Evolutionary conservation across 495 filamentous ascomycete genomes (phyloP).

Genomic region (Symbiotaphrina buchneri): DNA sequence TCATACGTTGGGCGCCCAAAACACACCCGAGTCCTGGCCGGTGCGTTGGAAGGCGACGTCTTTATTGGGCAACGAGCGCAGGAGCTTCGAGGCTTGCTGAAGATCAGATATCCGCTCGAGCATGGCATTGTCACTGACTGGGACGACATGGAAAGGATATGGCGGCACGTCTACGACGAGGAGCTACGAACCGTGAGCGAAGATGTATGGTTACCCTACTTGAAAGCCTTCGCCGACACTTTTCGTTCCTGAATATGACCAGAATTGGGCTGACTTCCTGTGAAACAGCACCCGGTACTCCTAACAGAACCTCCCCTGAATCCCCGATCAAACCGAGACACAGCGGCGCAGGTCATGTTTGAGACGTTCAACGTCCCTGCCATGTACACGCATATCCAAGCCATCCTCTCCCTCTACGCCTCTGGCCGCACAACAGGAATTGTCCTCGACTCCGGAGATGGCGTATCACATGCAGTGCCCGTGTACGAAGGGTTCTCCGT

Average conservation of each 20-base stretch:
- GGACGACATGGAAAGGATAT: conserved; percentile 99
- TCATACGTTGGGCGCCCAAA: conserved; percentile 95
- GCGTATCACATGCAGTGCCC: conserved; percentile 91
- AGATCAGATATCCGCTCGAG: conserved; percentile 87
- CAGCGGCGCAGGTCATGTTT: conserved; percentile 92
- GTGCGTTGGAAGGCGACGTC: conserved; percentile 86
- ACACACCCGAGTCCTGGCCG: conserved; percentile 85
- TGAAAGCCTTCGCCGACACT: too few species aligned
- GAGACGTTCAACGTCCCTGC: conserved; percentile 98
- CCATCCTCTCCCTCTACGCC: conserved; percentile 87
- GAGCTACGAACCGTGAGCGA: conserved; percentile 88
- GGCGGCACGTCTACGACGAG: conserved; percentile 68
- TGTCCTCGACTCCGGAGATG: conserved; percentile 87
- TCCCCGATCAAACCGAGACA: conserved; percentile 86
- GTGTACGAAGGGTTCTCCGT: conserved; percentile 98
- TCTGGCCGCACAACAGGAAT: conserved; percentile 93
- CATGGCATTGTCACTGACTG: conserved; percentile 98
- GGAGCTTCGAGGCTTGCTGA: conserved; percentile 78
- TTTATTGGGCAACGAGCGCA: conserved; percentile 91
- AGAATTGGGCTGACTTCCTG: background rate
- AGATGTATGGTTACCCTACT: conserved; percentile 41
- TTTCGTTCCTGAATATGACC: too few species aligned
- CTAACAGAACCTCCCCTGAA: conserved; percentile 95
- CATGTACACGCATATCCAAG: conserved; percentile 91
- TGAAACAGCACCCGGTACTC: conserved; percentile 68